Conservation (phyloP, 176 grass and related monocot species). For the Neostapfia colusana region DNA sequence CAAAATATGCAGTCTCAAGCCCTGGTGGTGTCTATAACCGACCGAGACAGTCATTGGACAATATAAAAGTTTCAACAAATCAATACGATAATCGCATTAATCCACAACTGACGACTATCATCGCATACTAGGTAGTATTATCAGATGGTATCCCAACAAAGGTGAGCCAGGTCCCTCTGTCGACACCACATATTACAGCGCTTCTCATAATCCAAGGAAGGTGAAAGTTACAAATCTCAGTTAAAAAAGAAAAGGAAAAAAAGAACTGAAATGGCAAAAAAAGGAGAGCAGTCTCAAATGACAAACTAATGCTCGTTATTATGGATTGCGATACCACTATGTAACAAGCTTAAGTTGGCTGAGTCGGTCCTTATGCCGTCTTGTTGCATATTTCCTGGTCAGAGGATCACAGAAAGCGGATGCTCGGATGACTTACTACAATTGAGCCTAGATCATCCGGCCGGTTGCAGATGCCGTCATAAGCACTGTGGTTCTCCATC, state of each 20-base stretch:
- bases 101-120: slow-evolving; percentile 7
- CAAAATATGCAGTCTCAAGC: not conserved
- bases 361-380: slow-evolving; percentile 2
- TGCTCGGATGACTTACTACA: slow-evolving; percentile 74
- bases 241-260: not conserved
- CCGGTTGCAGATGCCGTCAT: slow-evolving; percentile 47
- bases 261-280: slow-evolving; percentile 24
- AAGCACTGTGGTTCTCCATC: slow-evolving; percentile 56
- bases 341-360: slow-evolving; percentile 28
- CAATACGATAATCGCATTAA: slow-evolving; percentile 2
- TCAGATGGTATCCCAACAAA: slow-evolving; percentile 22
- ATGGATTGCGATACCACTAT: slow-evolving; percentile 21
- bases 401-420: slow-evolving; percentile 52
- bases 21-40: not conserved
- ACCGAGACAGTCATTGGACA: not conserved
- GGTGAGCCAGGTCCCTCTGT: slow-evolving; percentile 31
- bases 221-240: slow-evolving; percentile 41
- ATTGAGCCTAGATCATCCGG: slow-evolving; percentile 70
- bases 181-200: slow-evolving; percentile 31
- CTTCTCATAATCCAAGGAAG: slow-evolving; percentile 31
- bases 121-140: slow-evolving; percentile 12
- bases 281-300: slow-evolving; percentile 37
- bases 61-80: not conserved
- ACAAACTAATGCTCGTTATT: slow-evolving; percentile 30
- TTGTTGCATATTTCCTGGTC: slow-evolving; percentile 36